Conservation (phyloP, 495 filamentous ascomycete genomes). For the Pyrenula aspistea region DNA sequence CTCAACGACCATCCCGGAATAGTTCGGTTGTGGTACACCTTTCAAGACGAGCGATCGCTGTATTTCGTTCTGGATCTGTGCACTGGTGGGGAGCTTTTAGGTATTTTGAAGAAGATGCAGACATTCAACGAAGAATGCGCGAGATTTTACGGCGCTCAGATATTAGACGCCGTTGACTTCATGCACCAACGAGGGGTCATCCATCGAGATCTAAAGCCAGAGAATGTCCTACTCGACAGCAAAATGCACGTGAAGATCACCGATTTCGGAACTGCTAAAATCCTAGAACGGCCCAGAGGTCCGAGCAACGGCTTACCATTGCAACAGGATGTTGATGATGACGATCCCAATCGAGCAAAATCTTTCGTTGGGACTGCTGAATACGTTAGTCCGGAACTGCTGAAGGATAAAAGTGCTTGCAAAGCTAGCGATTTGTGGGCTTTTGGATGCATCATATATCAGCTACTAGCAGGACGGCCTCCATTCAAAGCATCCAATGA, state of each 20-base stretch:
- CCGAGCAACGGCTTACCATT: constrained; percentile 32
- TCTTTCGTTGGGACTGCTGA: constrained; percentile 98
- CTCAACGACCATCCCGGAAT: constrained; percentile 95
- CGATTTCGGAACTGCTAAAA: constrained; percentile 95
- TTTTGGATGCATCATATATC: constrained; percentile 99
- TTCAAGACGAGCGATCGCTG: constrained; percentile 89
- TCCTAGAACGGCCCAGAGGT: constrained; percentile 57
- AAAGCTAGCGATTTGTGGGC: constrained; percentile 98
- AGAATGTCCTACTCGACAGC: constrained; percentile 90
- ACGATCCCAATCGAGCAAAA: constrained; percentile 62
- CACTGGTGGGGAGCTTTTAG: constrained; percentile 82
- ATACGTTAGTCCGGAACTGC: constrained; percentile 92
- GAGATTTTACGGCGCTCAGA: constrained; percentile 89
- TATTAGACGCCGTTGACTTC: constrained; percentile 91
- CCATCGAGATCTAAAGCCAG: constrained; percentile 93
- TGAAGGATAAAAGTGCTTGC: constrained; percentile 92
- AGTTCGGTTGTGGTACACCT: constrained; percentile 96
- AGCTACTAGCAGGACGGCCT: constrained; percentile 82
- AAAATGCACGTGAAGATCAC: constrained; percentile 98
- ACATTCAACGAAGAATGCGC: constrained; percentile 96
- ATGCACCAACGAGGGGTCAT: constrained; percentile 97
- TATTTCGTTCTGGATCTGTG: constrained; percentile 97
- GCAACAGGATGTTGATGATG: constrained; percentile 40
- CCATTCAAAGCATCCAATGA: constrained; percentile 98
- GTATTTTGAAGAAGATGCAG: constrained; percentile 82